These are phyloP conservation scores for Nemania diffusa DNA, from an alignment of 2,329 filamentous ascomycete species.

Conservation along the genomic window DNA sequence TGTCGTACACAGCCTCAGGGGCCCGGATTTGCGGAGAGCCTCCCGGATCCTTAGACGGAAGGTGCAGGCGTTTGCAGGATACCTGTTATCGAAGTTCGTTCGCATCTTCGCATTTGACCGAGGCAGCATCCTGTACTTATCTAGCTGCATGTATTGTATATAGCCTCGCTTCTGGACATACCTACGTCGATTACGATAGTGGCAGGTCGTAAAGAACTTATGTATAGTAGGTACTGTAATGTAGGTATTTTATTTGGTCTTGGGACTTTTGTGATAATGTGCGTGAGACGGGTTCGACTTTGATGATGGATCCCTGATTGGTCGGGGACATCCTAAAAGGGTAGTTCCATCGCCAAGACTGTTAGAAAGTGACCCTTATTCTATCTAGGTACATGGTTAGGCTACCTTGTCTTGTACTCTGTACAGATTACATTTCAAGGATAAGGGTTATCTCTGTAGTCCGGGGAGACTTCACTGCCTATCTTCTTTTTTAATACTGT, in stretches of 20 bases:
- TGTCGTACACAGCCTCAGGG: constrained; percentile 17
- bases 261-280: background rate
- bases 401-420: background rate
- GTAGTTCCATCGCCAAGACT: constrained; percentile 29
- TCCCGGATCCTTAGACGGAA: constrained; percentile 32
- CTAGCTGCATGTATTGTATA: background rate
- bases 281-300: constrained; percentile 31
- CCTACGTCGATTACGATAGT: background rate
- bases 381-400: background rate
- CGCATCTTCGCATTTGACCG: background rate
- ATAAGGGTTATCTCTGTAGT: background rate
- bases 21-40: constrained; percentile 21
- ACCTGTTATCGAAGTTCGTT: constrained; percentile 20
- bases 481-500: background rate
- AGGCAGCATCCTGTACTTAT: background rate
- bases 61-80: constrained; percentile 34
- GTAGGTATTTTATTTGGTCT: background rate
- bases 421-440: constrained; percentile 12
- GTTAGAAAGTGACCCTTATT: background rate
- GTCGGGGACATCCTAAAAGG: constrained; percentile 27
- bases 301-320: constrained; percentile 29
- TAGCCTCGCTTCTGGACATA: background rate
- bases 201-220: too few species aligned
- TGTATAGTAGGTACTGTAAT: background rate
- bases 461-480: constrained; percentile 1